Conservation (phyloP, 495 filamentous ascomycete species). For the Neurospora terricola region DNA sequence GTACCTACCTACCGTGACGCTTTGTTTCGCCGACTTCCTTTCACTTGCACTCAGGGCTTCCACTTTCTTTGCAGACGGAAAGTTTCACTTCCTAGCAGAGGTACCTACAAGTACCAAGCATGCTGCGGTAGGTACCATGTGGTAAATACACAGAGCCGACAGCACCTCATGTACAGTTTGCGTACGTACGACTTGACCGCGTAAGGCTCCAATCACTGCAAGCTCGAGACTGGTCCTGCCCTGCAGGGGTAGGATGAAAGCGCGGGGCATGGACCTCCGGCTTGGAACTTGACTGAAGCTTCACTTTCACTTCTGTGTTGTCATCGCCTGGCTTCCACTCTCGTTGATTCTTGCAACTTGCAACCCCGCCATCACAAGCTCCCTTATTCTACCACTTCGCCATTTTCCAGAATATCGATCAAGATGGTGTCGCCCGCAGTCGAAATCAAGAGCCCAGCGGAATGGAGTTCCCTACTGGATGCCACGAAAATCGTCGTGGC, state of each 20-base stretch:
- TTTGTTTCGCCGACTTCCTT: neutral
- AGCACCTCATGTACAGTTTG: neutral
- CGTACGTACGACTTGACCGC: neutral
- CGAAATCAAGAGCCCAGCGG: conserved; percentile 28
- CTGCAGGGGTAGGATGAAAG: neutral
- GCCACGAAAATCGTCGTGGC: conserved; percentile 65
- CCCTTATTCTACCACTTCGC: neutral
- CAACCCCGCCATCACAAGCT: neutral
- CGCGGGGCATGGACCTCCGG: neutral
- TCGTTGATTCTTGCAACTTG: neutral
- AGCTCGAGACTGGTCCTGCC: neutral
- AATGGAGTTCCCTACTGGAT: conserved; percentile 59
- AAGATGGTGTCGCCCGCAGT: neutral
- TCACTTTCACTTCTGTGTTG: neutral
- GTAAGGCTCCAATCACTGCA: neutral
- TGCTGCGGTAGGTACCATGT: neutral
- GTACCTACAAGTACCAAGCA: too few relatives aligned
- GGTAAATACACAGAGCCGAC: neutral
- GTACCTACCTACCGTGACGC: neutral
- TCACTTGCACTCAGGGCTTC: neutral
- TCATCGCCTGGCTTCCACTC: neutral
- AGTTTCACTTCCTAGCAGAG: neutral
- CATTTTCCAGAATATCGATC: neutral
- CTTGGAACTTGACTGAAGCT: neutral
- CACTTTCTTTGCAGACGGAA: neutral